Percentiles rank a stretch among this genome's conserved stretches.
phyloP scores from a whole-genome alignment of 2,329 filamentous ascomycete genomes.

The Plectosphaerella plurivora region DNA sequence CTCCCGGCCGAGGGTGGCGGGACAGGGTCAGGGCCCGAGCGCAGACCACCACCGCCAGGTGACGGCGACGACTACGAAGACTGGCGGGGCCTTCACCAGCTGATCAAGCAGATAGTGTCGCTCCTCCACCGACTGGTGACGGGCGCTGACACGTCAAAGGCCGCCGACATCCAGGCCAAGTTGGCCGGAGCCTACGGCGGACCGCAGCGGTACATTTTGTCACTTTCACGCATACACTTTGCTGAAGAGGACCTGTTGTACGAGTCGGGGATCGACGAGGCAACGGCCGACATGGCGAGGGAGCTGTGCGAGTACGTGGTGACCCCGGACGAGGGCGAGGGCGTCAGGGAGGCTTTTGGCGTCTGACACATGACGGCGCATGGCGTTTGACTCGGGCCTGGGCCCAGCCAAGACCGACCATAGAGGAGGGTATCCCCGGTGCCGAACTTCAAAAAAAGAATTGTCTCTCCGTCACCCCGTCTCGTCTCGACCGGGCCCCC shows the following conservation, averaged over 20 bases:
- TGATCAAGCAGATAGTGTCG: constrained; percentile 43
- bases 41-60: not conserved
- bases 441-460: not conserved
- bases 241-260: constrained; percentile 72
- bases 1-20: not conserved
- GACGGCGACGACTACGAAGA: constrained; percentile 4
- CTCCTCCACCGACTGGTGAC: constrained; percentile 51
- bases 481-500: not conserved
- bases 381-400: not conserved
- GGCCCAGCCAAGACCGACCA: not conserved
- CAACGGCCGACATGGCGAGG: constrained; percentile 76
- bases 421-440: not conserved
- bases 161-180: constrained; percentile 64
- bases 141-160: constrained; percentile 36
- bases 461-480: not conserved
- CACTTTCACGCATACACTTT: constrained; percentile 80
- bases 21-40: not conserved
- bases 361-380: constrained; percentile 14
- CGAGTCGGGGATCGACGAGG: constrained; percentile 71
- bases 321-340: constrained; percentile 64
- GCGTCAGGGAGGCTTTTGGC: constrained; percentile 35
- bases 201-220: constrained; percentile 76
- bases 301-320: constrained; percentile 76
- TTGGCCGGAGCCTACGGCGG: constrained; percentile 66
- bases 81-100: constrained; percentile 27